Percentiles rank a stretch among this genome's conserved stretches.
phyloP scores from a whole-genome alignment of 2,329 filamentous ascomycete species.

The Phialophora verrucosa region DNA sequence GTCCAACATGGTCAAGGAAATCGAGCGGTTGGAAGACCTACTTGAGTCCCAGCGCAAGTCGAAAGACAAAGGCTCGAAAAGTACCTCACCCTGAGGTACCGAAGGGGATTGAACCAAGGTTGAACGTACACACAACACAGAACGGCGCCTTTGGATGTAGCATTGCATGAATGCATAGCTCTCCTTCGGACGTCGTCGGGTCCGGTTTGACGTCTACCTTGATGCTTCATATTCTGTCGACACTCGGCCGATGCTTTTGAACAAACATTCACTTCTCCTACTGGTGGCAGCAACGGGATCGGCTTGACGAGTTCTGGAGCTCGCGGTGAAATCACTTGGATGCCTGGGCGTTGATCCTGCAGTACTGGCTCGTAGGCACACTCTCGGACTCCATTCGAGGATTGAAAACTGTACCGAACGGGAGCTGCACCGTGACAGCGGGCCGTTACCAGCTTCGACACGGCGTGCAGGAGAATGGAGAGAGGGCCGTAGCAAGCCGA shows the following conservation, averaged over 20 bases:
- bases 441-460: background rate
- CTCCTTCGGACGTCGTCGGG: background rate
- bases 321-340: background rate
- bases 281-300: background rate
- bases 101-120: background rate
- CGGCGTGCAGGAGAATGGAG: background rate
- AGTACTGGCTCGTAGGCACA: background rate
- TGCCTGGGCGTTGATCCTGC: background rate
- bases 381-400: background rate
- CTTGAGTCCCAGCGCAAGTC: constrained; percentile 9
- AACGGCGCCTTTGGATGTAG: background rate
- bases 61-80: constrained; percentile 11
- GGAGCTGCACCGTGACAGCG: background rate
- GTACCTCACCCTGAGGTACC: constrained; percentile 3
- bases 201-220: background rate
- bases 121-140: background rate
- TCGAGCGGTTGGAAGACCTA: constrained; percentile 12
- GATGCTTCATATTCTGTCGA: background rate
- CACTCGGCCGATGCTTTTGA: background rate
- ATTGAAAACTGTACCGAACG: background rate
- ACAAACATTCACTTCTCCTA: background rate
- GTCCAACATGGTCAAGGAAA: constrained; percentile 12
- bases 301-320: background rate
- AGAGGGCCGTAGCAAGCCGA: background rate
- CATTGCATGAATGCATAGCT: constrained; percentile 2